These are phyloP conservation scores for Lachnum nothofagi DNA, from an alignment of 2,329 filamentous ascomycete species.

Conservation along the genomic window DNA sequence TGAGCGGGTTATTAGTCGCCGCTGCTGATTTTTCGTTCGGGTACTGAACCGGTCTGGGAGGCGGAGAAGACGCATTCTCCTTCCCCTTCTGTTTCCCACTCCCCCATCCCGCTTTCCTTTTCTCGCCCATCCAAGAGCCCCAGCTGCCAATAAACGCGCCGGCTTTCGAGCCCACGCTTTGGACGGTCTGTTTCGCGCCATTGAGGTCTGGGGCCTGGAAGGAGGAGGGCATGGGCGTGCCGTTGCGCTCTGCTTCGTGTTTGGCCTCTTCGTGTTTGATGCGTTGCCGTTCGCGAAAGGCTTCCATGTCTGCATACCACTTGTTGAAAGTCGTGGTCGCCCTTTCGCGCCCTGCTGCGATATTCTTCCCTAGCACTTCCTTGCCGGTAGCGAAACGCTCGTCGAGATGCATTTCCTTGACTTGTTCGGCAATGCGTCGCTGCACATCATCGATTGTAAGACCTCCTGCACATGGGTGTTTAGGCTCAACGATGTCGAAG, in stretches of 20 bases:
- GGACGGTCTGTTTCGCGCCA: slow-evolving; percentile 43
- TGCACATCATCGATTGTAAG: slow-evolving; percentile 93
- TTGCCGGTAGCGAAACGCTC: slow-evolving; percentile 78
- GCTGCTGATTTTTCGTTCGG: slow-evolving; percentile 13
- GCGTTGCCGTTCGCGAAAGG: slow-evolving; percentile 67
- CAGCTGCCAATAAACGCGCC: slow-evolving; percentile 64
- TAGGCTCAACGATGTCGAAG: slow-evolving; percentile 90
- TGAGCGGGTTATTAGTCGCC: background rate
- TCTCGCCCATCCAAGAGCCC: slow-evolving; percentile 69
- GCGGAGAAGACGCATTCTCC: slow-evolving; percentile 11
- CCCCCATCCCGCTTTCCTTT: slow-evolving; percentile 50
- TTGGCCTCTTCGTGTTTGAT: slow-evolving; percentile 55
- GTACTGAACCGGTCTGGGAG: background rate
- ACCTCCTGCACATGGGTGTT: slow-evolving; percentile 87
- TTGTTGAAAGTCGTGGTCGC: slow-evolving; percentile 82
- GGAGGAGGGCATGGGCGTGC: slow-evolving; percentile 15
- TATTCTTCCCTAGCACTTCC: slow-evolving; percentile 80
- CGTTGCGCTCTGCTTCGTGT: slow-evolving; percentile 28
- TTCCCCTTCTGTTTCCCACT: slow-evolving; percentile 20
- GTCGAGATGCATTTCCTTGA: slow-evolving; percentile 89
- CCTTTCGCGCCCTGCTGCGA: slow-evolving; percentile 84
- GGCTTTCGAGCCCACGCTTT: slow-evolving; percentile 51
- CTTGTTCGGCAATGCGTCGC: slow-evolving; percentile 80
- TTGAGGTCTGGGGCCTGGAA: slow-evolving; percentile 33
- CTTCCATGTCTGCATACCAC: slow-evolving; percentile 85